Evolutionary conservation across 805 yeast genomes (phyloP), one percentile per base, ranked within the genome.

Genomic region (Candida ascalaphidarum): DNA sequence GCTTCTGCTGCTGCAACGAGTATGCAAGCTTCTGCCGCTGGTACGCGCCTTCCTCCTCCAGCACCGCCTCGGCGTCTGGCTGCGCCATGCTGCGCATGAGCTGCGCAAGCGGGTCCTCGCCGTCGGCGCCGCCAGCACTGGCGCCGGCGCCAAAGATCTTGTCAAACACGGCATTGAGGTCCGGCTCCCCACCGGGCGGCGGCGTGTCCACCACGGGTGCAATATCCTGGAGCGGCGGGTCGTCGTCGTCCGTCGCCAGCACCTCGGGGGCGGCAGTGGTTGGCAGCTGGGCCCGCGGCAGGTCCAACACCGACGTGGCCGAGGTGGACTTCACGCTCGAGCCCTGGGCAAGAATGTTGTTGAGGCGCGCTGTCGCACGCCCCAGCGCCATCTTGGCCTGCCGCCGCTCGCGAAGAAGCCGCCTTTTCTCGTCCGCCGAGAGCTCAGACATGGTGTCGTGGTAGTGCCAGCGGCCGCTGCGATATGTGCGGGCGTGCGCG

Each of bases 371-470:
- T 3, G 71, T 44, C 13, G 76, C 79, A 25, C 67, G 68, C 4
- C 78, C 77, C 36, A 65, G 61, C 28, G 60, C 53, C 60, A 77
- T 64, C 46, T 75, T 77, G 36, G 80, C 77, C 24, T 71, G 77
- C 44, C 85, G 65, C 45, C 81, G 65, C 44, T 78, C 82, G 33
- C 82, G 62, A 25, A 77, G 50, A 14, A 75, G 40, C 30, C 60
- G 59, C 43, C 75, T 69, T 51, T 68, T 74, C 38, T 77, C 83
- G 22, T 74, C 76, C 6, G 72, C 77, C 19, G 65, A 51, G 17
- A 69, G 17, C 20, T 53, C 62, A 28, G 65, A 50, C 74, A 68
- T 66, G 29, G n/a, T n/a, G n/a, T 13, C 7, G 20, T 10, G 7
- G 20, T 7, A 18, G n/a, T n/a, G n/a, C n/a, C n/a, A n/a, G n/a